phyloP scores from a whole-genome alignment of 2,329 filamentous ascomycete species.

The Phaeosphaeriaceae sp. region DNA sequence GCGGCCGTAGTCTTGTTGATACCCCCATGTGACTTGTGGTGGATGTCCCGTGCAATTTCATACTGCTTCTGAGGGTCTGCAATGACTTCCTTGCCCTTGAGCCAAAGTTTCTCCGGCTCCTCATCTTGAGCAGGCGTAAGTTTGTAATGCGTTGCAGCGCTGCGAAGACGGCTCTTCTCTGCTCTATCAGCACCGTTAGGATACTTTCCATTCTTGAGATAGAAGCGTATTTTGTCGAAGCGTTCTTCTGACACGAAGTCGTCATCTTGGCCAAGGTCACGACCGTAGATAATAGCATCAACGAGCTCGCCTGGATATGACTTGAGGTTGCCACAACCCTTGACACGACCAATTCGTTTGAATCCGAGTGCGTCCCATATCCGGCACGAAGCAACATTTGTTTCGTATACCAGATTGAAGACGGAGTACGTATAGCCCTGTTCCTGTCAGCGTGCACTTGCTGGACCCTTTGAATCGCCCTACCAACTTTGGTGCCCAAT shows the following conservation, averaged over 20 bases:
- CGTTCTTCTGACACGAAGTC: conserved; percentile 92
- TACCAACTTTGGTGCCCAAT: conserved; percentile 60
- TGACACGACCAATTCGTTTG: conserved; percentile 85
- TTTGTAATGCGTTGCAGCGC: conserved; percentile 94
- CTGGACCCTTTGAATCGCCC: conserved; percentile 11
- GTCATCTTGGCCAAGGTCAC: conserved; percentile 68
- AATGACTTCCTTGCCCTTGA: conserved; percentile 97
- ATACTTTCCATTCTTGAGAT: conserved; percentile 93
- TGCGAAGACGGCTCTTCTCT: conserved; percentile 92
- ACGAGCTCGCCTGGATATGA: conserved; percentile 54
- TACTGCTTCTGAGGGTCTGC: conserved; percentile 89
- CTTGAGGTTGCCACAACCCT: conserved; percentile 58
- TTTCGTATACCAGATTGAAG: conserved; percentile 94
- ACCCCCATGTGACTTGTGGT: conserved; percentile 79
- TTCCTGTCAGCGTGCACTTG: conserved; percentile 8
- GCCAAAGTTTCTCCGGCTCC: conserved; percentile 72
- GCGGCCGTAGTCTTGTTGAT: conserved; percentile 98
- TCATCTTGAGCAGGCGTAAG: conserved; percentile 62
- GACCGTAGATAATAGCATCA: conserved; percentile 65
- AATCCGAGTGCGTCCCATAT: conserved; percentile 94
- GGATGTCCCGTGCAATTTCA: conserved; percentile 80
- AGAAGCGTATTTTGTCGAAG: conserved; percentile 98
- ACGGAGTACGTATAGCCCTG: conserved; percentile 88
- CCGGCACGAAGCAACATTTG: conserved; percentile 85
- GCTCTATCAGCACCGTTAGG: conserved; percentile 91